These are phyloP conservation scores for Malania oleifera DNA, from an alignment of 164 flowering plant species.

Conservation along the genomic window DNA sequence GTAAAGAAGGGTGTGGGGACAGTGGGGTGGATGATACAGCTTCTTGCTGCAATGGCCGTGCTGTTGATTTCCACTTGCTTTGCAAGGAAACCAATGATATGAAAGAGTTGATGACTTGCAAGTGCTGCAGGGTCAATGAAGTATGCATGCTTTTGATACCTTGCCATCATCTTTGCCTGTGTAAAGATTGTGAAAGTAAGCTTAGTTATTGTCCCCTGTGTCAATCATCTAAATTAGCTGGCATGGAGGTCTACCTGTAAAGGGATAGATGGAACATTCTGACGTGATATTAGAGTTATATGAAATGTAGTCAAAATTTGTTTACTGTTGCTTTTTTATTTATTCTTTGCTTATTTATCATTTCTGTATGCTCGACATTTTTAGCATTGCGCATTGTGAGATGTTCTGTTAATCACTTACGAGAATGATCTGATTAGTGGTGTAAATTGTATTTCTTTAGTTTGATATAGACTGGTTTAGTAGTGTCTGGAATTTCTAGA, in stretches of 20 bases:
- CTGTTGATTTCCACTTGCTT: slow-evolving; percentile 49
- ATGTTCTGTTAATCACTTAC: no score
- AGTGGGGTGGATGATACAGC: slow-evolving; percentile 86
- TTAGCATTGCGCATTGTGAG: no score
- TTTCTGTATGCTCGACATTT: no score
- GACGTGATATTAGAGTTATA: slow-evolving; percentile 14
- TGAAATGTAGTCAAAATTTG: slow-evolving; percentile 5
- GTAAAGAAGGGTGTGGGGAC: slow-evolving; percentile 89
- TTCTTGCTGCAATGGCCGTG: slow-evolving; percentile 67
- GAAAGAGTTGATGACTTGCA: slow-evolving; percentile 64
- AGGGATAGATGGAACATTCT: slow-evolving; percentile 14
- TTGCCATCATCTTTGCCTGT: slow-evolving; percentile 86
- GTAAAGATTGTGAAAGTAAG: slow-evolving; percentile 83
- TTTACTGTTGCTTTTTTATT: no score
- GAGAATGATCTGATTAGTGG: no score
- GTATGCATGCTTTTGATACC: slow-evolving; percentile 80
- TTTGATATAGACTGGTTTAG: no score
- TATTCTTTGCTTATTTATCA: no score
- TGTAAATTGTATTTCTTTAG: no score
- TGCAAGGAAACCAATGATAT: slow-evolving; percentile 41
- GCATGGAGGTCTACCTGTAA: slow-evolving; percentile 75
- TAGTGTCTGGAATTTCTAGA: no score
- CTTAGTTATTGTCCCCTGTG: slow-evolving; percentile 73
- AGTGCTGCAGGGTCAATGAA: slow-evolving; percentile 64
- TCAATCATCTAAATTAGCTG: slow-evolving; percentile 57